Evolutionary conservation across 129 eudicot genomes (phyloP).

Genomic region (Flaveria trinervia): DNA sequence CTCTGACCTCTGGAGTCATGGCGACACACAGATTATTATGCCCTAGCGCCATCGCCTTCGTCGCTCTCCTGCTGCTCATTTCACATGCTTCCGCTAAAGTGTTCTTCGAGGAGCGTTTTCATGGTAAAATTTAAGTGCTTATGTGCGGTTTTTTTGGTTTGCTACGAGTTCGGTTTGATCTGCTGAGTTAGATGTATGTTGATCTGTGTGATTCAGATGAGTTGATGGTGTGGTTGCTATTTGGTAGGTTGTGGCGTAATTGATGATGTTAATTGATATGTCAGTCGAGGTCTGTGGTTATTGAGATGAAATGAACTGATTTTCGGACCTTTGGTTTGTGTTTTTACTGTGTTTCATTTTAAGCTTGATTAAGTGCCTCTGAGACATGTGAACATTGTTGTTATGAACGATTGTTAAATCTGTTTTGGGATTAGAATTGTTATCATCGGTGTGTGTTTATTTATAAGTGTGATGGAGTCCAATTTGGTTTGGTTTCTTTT

Average conservation of each 20-base stretch:
- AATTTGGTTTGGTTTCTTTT: not conserved
- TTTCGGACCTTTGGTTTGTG: not conserved
- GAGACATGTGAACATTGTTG: not conserved
- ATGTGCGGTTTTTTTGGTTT: no score
- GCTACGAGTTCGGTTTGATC: not conserved
- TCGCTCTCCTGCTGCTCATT: constrained; percentile 44
- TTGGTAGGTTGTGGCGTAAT: not conserved
- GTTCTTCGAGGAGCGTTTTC: constrained; percentile 89
- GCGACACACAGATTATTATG: constrained; percentile 46
- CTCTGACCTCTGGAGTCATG: constrained; percentile 46
- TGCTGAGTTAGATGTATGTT: not conserved
- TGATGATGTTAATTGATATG: not conserved
- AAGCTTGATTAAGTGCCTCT: not conserved
- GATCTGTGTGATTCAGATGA: not conserved
- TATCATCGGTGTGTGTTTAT: not conserved
- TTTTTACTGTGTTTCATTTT: not conserved
- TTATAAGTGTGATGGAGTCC: not conserved
- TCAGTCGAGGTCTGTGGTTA: not conserved
- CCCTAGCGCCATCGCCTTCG: constrained; percentile 40
- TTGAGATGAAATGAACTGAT: not conserved
- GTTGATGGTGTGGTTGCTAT: not conserved
- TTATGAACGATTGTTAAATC: not conserved
- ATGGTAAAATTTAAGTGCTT: no score
- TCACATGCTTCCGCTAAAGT: constrained; percentile 65
- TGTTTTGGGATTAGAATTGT: not conserved